Evolutionary conservation across 2,329 filamentous ascomycete genomes (phyloP).

Genomic region (Penicillium janthinellum): DNA sequence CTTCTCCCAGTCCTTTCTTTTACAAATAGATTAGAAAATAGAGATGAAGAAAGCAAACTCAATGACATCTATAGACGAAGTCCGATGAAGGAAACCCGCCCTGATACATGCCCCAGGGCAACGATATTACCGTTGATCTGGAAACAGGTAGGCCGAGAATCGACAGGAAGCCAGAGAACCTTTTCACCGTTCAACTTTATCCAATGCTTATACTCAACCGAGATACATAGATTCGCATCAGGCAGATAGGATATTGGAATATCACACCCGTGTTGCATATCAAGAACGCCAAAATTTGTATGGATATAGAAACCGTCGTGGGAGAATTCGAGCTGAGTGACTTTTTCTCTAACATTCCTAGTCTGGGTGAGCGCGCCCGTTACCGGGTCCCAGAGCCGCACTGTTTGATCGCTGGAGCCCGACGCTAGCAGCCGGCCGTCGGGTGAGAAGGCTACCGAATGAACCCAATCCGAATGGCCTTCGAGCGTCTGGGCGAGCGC

Average conservation of each 20-base stretch:
- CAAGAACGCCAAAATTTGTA: neutral
- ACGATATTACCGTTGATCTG: constrained; percentile 1
- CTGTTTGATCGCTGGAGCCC: too few relatives aligned
- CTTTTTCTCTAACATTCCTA: neutral
- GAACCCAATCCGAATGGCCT: too few relatives aligned
- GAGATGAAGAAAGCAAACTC: neutral
- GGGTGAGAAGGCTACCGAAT: too few relatives aligned
- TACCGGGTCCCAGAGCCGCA: too few relatives aligned
- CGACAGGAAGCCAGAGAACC: constrained; percentile 18
- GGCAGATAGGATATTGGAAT: neutral
- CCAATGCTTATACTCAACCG: constrained; percentile 5
- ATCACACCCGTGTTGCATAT: neutral
- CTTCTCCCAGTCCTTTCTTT: neutral
- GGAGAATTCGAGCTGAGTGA: neutral
- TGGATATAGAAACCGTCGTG: neutral
- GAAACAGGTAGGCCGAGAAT: constrained; percentile 12
- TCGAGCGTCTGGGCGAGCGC: too few relatives aligned
- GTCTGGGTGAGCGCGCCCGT: too few relatives aligned
- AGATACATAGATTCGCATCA: neutral
- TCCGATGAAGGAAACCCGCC: constrained; percentile 8
- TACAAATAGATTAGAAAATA: neutral
- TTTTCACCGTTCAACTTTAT: constrained; percentile 11
- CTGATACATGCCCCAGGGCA: constrained; percentile 18
- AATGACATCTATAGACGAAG: neutral
- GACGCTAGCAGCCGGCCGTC: too few relatives aligned